Conservation (phyloP, 495 filamentous ascomycete genomes). For the Trichoderma gamsii region DNA sequence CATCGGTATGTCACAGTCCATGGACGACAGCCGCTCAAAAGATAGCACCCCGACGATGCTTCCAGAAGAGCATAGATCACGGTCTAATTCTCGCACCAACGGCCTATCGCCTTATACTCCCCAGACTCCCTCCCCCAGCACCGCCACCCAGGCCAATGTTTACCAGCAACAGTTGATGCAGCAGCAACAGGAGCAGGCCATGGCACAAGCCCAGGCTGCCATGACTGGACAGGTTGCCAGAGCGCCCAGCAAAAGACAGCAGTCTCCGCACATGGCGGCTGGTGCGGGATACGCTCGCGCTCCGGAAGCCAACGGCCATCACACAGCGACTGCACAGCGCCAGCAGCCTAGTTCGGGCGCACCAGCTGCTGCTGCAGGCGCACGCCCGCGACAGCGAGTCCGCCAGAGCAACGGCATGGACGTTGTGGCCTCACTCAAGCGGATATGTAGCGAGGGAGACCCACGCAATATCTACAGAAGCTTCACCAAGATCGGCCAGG, state of each 20-base stretch:
- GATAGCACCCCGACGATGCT: constrained; percentile 46
- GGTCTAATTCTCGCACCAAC: constrained; percentile 49
- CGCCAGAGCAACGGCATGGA: constrained; percentile 70
- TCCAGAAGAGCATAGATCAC: constrained; percentile 49
- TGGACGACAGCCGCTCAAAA: constrained; percentile 47
- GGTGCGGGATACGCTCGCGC: constrained; percentile 25
- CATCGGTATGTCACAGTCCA: constrained; percentile 47
- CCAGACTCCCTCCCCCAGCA: constrained; percentile 26
- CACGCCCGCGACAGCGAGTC: constrained; percentile 68
- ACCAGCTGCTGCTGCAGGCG: constrained; percentile 27
- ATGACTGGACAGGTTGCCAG: constrained; percentile 54
- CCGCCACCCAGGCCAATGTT: constrained; percentile 30
- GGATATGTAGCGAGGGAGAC: constrained; percentile 84
- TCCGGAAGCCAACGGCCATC: constrained; percentile 46
- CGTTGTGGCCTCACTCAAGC: constrained; percentile 72
- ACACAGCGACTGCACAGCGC: neutral
- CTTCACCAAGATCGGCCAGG: constrained; percentile 93
- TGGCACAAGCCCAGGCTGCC: constrained; percentile 64
- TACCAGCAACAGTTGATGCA: constrained; percentile 67
- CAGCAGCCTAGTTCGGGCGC: constrained; percentile 25
- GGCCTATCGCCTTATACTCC: constrained; percentile 39
- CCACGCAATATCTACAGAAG: constrained; percentile 80
- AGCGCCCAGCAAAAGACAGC: constrained; percentile 53
- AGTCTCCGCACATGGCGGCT: constrained; percentile 36
- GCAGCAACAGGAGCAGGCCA: constrained; percentile 71